These are phyloP conservation scores for Spathaspora girioi DNA, from an alignment of 805 yeast genomes.

Conservation along the genomic window DNA sequence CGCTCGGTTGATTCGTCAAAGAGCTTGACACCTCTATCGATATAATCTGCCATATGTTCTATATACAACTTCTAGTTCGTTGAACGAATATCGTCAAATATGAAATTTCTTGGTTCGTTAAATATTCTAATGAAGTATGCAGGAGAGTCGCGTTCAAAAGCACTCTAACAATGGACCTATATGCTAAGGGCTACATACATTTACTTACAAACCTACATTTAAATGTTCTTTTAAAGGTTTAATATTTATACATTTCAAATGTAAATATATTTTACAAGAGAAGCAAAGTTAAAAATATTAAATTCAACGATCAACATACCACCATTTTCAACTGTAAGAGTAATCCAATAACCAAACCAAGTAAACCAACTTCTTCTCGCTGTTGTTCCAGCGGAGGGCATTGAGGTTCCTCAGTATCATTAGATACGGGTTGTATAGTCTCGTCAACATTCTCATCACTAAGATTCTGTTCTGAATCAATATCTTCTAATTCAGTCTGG, in stretches of 20 bases:
- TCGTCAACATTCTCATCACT: conserved; percentile 3
- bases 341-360: conserved; percentile 27
- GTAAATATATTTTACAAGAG: too few relatives aligned
- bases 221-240: too few relatives aligned
- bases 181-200: too few relatives aligned
- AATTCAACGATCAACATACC: too few relatives aligned
- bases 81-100: not conserved
- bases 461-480: too few relatives aligned
- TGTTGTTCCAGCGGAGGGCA: conserved; percentile 20
- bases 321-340: conserved; percentile 16
- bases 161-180: too few relatives aligned
- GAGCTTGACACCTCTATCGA: conserved; percentile 24
- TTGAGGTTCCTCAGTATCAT: conserved; percentile 18
- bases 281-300: too few relatives aligned
- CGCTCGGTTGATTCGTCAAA: conserved; percentile 24
- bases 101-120: not conserved
- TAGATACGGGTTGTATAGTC: conserved; percentile 15
- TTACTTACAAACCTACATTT: too few relatives aligned
- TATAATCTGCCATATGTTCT: conserved; percentile 27
- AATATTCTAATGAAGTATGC: too few relatives aligned
- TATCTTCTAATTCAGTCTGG: too few relatives aligned
- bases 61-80: conserved; percentile 17
- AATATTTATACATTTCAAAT: too few relatives aligned
- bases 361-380: conserved; percentile 21
- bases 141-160: too few relatives aligned